phyloP scores from a whole-genome alignment of 331 rosid species.

The Cydonia oblonga region DNA sequence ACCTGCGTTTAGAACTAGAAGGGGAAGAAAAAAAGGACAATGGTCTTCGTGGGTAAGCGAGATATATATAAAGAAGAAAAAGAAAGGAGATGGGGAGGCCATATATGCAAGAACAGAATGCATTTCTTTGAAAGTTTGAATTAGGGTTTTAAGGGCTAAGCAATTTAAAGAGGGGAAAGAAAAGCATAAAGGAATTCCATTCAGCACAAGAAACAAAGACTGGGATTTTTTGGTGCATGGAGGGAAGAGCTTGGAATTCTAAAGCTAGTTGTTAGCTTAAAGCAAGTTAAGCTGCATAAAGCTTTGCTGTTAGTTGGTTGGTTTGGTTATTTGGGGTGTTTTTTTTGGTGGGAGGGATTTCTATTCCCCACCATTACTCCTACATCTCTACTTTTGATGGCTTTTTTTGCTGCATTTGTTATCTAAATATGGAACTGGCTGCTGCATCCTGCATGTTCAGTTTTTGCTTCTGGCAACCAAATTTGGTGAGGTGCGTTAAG shows the following conservation, averaged over 20 bases:
- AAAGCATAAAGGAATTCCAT: slow-evolving; percentile 60
- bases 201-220: slow-evolving; percentile 55
- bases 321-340: slow-evolving; percentile 5
- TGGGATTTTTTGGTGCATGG: slow-evolving; percentile 36
- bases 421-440: slow-evolving; percentile 6
- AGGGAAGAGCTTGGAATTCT: slow-evolving; percentile 62
- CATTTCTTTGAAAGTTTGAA: too few species aligned
- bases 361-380: slow-evolving; percentile 31
- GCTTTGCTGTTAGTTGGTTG: slow-evolving; percentile 24
- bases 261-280: slow-evolving; percentile 39
- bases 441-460: neutral
- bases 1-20: too few species aligned
- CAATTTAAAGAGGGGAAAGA: slow-evolving; percentile 23
- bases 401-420: slow-evolving; percentile 16
- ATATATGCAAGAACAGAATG: too few species aligned
- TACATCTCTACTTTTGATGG: slow-evolving; percentile 50
- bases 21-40: slow-evolving; percentile 4
- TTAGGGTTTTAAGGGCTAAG: too few species aligned
- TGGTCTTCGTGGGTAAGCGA: slow-evolving; percentile 30
- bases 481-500: fast-evolving
- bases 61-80: too few species aligned
- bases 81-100: too few species aligned
- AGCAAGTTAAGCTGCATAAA: slow-evolving; percentile 32
- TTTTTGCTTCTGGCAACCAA: too few species aligned
- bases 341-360: slow-evolving; percentile 6